phyloP scores from a whole-genome alignment of 2,329 filamentous ascomycete genomes.

The Verticillium tricorpus region DNA sequence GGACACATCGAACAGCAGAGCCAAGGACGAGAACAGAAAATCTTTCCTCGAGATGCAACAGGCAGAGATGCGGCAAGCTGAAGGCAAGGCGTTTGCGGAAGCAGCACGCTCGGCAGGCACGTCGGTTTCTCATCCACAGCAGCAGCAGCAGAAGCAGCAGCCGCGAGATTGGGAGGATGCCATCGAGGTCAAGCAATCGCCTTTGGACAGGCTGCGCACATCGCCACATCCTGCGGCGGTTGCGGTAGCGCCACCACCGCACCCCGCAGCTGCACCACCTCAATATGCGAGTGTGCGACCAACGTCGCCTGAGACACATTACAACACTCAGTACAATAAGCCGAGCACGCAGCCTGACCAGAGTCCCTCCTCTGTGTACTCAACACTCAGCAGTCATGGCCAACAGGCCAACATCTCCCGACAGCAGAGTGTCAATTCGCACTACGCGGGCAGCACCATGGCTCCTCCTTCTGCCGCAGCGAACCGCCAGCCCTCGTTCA shows the following conservation, averaged over 20 bases:
- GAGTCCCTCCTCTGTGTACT: slow-evolving; percentile 32
- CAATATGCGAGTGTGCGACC: slow-evolving; percentile 1
- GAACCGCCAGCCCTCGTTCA: slow-evolving; percentile 27
- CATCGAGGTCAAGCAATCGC: slow-evolving; percentile 7
- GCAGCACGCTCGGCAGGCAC: slow-evolving; percentile 28
- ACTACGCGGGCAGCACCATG: slow-evolving; percentile 11
- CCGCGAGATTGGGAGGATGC: slow-evolving; percentile 18
- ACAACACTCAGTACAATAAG: slow-evolving; percentile 9
- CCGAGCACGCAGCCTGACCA: slow-evolving; percentile 26
- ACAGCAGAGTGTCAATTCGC: slow-evolving; percentile 10
- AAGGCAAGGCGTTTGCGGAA: slow-evolving; percentile 54
- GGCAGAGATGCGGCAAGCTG: slow-evolving; percentile 56
- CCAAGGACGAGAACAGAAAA: slow-evolving; percentile 47
- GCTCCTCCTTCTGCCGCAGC: slow-evolving; percentile 21
- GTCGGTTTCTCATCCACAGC: neutral
- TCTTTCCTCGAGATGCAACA: slow-evolving; percentile 56
- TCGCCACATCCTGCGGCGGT: slow-evolving; percentile 5
- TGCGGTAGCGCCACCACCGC: slow-evolving; percentile 1
- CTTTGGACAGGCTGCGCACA: neutral
- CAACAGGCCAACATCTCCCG: slow-evolving; percentile 10
- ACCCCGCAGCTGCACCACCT: neutral
- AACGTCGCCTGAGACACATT: slow-evolving; percentile 17
- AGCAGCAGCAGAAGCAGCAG: slow-evolving; percentile 8
- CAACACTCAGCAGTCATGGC: slow-evolving; percentile 7
- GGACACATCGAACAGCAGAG: slow-evolving; percentile 27